phyloP scores from a whole-genome alignment of 164 flowering plant genomes.

The Brasenia schreberi region DNA sequence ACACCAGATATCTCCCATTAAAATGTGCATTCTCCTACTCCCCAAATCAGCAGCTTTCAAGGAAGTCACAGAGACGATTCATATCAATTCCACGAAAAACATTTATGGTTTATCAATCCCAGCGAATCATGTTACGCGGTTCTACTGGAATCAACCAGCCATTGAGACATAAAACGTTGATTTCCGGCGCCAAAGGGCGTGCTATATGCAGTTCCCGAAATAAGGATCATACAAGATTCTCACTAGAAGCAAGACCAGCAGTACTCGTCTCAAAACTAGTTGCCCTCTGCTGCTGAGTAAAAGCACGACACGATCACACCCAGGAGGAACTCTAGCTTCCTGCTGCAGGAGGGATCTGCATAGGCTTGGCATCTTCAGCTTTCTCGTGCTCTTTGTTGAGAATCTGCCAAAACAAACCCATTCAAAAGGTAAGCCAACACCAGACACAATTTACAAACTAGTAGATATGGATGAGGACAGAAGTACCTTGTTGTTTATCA shows the following conservation, averaged over 20 bases:
- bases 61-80: neutral
- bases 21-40: too few species aligned
- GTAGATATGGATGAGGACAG: neutral
- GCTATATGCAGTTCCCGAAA: neutral
- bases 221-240: neutral
- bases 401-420: slow-evolving; percentile 34
- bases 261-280: neutral
- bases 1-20: too few species aligned
- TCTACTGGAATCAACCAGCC: neutral
- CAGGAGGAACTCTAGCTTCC: slow-evolving; percentile 27
- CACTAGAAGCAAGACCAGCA: neutral
- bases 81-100: neutral
- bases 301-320: neutral
- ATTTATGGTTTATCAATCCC: neutral
- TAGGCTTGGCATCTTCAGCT: slow-evolving; percentile 80
- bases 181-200: neutral
- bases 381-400: slow-evolving; percentile 93
- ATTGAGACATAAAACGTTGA: neutral
- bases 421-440: neutral
- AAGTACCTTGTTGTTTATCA: slow-evolving; percentile 92
- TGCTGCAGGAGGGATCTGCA: slow-evolving; percentile 36
- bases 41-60: neutral
- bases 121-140: neutral
- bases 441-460: neutral
- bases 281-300: neutral